Base-by-base conservation (phyloP, 2,329 filamentous ascomycete genomes). In the Trichophyton verrucosum region DNA sequence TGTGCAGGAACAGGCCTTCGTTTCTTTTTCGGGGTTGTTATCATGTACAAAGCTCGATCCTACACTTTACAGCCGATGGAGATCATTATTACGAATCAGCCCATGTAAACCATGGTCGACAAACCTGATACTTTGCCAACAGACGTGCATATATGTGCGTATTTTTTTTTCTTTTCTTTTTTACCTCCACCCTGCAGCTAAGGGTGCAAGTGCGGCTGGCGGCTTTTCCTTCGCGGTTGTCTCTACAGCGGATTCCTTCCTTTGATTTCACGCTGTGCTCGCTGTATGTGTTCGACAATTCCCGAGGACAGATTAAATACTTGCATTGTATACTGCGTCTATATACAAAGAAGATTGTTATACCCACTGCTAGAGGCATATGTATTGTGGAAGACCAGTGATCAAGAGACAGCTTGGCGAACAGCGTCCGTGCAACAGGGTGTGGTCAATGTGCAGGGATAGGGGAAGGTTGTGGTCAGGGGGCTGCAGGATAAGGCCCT, bases 1-100 rank as follows among this genome's bases (percentile, higher is more conserved):
- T 55, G 57, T 59, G 57, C 57, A 59, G 57, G 57, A 59, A 59
- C 57, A 44, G 55, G n/a, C 57, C 17, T 17, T 49, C 42, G n/a
- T 59, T 59, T 36, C 57, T 59, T 59, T 59, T 59, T 59, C 42
- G 11, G 55, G 55, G 55, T 57, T 57, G 55, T 36, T 42, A 36
- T 36, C 4, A 55, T 36, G 51, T 36, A 55, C 6, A 13, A 55
- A 55, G 51, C 51, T 55, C 51, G 24, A 36, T 20, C 17, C 51
- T 55, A 9, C 11, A 9, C 51, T 38, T 38, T 3, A 17, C 51
- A 55, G 17, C 51, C 27, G 51, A 55, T 17, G 27, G 51, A 55
- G 51, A 55, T 55, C 51, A 55, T 55, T 55, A 55, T 55, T 55
- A 55, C 51, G 51, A 55, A 55, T 55, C 13, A 30, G 36, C 51